A percentile compares a stretch with the other conserved stretches of the same genome.
phyloP scores from a whole-genome alignment of 139 green algal genomes.

The Micractinium conductrix region DNA sequence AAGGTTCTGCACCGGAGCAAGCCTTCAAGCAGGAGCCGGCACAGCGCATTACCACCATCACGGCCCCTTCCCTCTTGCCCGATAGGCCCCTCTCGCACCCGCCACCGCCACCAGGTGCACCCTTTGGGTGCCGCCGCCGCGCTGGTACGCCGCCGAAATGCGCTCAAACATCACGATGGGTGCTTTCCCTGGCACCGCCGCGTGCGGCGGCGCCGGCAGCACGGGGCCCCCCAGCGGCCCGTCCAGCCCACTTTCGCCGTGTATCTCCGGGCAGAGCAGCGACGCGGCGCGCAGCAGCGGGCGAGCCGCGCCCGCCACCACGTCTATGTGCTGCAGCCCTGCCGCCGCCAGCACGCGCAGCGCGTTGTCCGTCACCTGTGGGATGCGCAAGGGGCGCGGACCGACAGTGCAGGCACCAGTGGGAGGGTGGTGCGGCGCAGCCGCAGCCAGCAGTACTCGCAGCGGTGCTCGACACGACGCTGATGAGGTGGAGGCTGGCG shows the following conservation, averaged over 20 bases:
- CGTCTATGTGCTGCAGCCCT: constrained; percentile 75
- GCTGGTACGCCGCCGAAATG: constrained; percentile 46
- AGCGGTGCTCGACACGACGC: background rate
- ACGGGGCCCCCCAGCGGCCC: constrained; percentile 35
- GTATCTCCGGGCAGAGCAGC: constrained; percentile 91
- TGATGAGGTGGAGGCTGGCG: background rate
- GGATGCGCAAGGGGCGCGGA: background rate
- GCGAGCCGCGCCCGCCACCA: constrained; percentile 73
- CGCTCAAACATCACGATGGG: constrained; percentile 72
- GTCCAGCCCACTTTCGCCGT: constrained; percentile 86
- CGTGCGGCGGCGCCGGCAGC: constrained; percentile 27
- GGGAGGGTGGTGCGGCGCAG: background rate
- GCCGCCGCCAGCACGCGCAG: constrained; percentile 72
- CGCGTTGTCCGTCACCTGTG: constrained; percentile 77
- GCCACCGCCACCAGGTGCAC: constrained; percentile 85
- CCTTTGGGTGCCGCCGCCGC: constrained; percentile 11
- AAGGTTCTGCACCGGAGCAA: no score
- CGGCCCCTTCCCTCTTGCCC: no score
- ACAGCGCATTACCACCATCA: no score
- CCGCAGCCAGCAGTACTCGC: background rate
- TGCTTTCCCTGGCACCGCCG: constrained; percentile 63
- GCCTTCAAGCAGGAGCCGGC: no score
- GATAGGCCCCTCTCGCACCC: no score
- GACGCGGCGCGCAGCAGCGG: constrained; percentile 76
- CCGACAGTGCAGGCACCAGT: background rate